Base-by-base conservation (phyloP, 2,329 filamentous ascomycete species). In the Pseudocercospora fuligena region DNA sequence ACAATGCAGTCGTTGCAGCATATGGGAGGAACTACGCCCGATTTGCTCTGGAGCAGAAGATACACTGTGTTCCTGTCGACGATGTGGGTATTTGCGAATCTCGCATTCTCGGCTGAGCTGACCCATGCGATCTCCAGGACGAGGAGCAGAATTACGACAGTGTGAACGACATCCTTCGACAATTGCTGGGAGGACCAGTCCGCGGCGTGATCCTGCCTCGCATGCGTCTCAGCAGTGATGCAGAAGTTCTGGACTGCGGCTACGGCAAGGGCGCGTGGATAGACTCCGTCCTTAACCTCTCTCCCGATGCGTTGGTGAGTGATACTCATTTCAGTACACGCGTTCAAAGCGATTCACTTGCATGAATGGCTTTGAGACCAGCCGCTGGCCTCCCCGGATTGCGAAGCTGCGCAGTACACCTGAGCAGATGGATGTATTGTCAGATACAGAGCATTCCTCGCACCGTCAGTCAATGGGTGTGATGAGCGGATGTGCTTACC, bases 21-120 rank as follows among this genome's bases (percentile, higher is more conserved):
- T 64, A 43, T n/a, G 70, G 69, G 5, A 66, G 76, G 47, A 67
- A 69, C n/a, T 78, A 73, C 60, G 63, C 70, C 33, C 66, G 62
- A 7, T 76, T 74, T 51, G 68, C 71, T 12, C 33, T 76, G 36
- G 63, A 74, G 40, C 62, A 76, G 27, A 64, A 69, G 29, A 70
- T 76, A 46, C 70, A 75, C 64, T 76, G 73, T 57, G 69, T 77
- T 3, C 77, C 77, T 6, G 70, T 79, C n/a, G 77, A 79, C 54
- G 74, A 77, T 66, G 76, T 77, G 67, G 63, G 75, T 72, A n/a
- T 31, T 16, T 14, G 12, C 7, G 23, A 33, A n/a, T 14, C 27
- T 16, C 12, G n/a, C 16, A 2, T 43, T 36, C 11, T 49, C 47
- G 23, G 47, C 47, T 61, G 43, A 51, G 57, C 66, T 70, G 61